phyloP scores from a whole-genome alignment of 2,329 filamentous ascomycete genomes.

The Colletotrichum cordylinicola region DNA sequence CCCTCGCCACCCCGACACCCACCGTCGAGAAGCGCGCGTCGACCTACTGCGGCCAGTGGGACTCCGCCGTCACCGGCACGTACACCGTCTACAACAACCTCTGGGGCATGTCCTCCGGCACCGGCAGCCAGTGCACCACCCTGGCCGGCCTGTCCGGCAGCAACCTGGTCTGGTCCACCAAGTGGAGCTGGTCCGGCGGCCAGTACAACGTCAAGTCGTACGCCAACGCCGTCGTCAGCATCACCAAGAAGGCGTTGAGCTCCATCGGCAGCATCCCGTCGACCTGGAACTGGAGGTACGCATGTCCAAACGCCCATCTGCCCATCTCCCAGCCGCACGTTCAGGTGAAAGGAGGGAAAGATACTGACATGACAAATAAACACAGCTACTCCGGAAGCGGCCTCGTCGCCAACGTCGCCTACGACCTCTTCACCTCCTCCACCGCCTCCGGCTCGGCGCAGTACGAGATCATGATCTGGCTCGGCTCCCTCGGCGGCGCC shows the following conservation, averaged over 20 bases:
- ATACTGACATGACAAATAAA: neutral
- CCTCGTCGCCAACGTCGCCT: conserved; percentile 61
- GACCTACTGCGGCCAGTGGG: conserved; percentile 30
- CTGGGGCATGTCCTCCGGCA: conserved; percentile 39
- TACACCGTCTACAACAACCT: conserved; percentile 46
- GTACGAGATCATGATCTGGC: conserved; percentile 73
- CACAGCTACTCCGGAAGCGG: conserved; percentile 37
- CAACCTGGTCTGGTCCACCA: conserved; percentile 43
- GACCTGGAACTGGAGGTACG: conserved; percentile 36
- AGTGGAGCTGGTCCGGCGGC: conserved; percentile 45
- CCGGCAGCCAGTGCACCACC: conserved; percentile 45
- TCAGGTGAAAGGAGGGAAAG: neutral
- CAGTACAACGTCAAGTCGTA: conserved; percentile 46
- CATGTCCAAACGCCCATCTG: neutral
- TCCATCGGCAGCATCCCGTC: conserved; percentile 37
- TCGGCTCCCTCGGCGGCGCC: conserved; percentile 61
- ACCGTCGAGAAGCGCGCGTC: conserved; percentile 23
- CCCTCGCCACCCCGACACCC: conserved; percentile 16
- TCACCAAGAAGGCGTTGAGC: conserved; percentile 32
- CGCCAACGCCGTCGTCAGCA: conserved; percentile 39
- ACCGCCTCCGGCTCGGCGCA: conserved; percentile 47
- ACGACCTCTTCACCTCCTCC: conserved; percentile 64
- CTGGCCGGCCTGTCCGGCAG: conserved; percentile 37
- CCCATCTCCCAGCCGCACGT: no score
- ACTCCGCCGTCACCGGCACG: conserved; percentile 20